Evolutionary conservation across 129 eudicot species (phyloP).

Genomic region (Arctium minus): DNA sequence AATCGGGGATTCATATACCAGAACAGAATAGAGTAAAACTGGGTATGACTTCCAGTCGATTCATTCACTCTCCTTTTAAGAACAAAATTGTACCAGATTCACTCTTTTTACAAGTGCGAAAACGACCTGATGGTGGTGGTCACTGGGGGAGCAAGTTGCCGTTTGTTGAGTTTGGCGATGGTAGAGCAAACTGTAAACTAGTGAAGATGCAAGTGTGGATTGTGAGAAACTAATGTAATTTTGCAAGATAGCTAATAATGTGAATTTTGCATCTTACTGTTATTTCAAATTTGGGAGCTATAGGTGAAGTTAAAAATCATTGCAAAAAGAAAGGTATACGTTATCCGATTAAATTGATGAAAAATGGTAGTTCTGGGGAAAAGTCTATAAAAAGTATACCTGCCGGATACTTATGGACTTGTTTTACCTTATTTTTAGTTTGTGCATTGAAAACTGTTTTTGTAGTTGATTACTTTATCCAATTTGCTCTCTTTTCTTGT

Average conservation of each 20-base stretch:
- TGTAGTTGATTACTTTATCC: slow-evolving; percentile 1
- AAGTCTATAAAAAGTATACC: not conserved
- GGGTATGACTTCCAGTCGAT: not conserved
- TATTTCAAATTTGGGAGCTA: not conserved
- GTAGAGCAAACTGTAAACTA: not conserved
- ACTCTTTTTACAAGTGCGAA: not conserved
- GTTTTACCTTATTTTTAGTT: not conserved
- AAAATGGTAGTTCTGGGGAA: slow-evolving; percentile 1
- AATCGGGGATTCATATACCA: not conserved
- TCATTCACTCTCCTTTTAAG: not conserved
- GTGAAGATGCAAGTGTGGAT: not conserved
- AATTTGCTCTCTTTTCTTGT: slow-evolving; percentile 21
- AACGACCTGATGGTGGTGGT: not conserved
- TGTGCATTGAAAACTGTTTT: not conserved
- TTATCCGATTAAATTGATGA: not conserved
- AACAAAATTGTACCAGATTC: not conserved
- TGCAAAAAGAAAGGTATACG: not conserved
- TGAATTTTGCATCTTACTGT: not conserved
- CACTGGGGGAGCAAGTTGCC: not conserved
- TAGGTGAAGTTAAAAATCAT: not conserved
- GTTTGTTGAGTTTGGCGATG: not conserved
- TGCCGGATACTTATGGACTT: not conserved
- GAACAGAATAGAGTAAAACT: not conserved
- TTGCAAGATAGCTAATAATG: not conserved
- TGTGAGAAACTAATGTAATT: not conserved